Base-by-base conservation (phyloP, 768 basidiomycete species). In the Termitomyces titanicus region DNA sequence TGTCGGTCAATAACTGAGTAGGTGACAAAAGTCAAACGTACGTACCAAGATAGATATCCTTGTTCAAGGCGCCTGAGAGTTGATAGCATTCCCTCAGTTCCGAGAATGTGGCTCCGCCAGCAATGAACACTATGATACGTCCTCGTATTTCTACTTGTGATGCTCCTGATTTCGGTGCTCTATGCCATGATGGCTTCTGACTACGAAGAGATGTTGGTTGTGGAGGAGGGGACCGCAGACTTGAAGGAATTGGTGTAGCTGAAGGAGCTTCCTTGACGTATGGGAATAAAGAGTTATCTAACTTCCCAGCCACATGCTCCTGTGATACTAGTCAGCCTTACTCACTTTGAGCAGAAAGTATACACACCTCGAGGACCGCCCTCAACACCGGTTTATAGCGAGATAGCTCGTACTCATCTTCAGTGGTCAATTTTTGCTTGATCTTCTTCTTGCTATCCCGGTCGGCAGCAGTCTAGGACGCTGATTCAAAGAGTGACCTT, bases 331-430 rank as follows among this genome's bases (percentile, higher is more conserved):
- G 20, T 54, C 47, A 58, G 37, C 33, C 20, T 27, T 6, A 25
- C 20, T 25, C 8, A 3, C 17, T n/a, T 29, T 34, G 8, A 12
- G n/a, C 12, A 48, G 33, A 22, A 40, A 44, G 38, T 24, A 25
- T 20, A 22, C 66, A 13, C 67, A 94, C 95, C 79, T 97, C 93
- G 18, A 99, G 72, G 56, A 98, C 80, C 3, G 85, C 81, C 61
- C 82, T 84, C 27, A 98, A 68, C 2, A 86, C 73, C 7, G 97
- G 97, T 65, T 89, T 94, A 72, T 84, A 99, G 55, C 97, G 82
- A 17, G 96, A 98, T 31, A 99, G 81, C 61, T 98, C 96, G 66
- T 98, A 99, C 63, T 97, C 95, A 57, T 96, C 94, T n/a, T 92
- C 93, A n/a, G 65, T 77, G 20, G 58, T 76, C 25, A 75, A 68